Conservation (phyloP, 1,284 basidiomycete species). For the Bjerkandera adusta region DNA sequence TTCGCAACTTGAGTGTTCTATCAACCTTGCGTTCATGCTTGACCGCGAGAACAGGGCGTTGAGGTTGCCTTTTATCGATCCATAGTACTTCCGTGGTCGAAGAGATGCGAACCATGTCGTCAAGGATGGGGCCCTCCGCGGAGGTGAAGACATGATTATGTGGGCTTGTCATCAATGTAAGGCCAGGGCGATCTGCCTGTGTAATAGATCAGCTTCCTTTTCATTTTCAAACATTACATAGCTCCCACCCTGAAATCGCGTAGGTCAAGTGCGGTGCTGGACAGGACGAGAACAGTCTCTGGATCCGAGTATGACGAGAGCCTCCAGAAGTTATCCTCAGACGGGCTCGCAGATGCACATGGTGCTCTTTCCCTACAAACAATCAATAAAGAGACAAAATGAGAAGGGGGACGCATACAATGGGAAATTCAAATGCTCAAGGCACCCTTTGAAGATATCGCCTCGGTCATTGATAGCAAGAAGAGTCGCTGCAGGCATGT, state of each 20-base stretch:
- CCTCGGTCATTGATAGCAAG: conserved; percentile 47
- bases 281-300: conserved; percentile 32
- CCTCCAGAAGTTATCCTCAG: conserved; percentile 33
- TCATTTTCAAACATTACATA: too few species aligned
- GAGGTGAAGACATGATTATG: conserved; percentile 46
- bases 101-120: conserved; percentile 47
- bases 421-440: conserved; percentile 8
- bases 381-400: background rate
- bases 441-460: conserved; percentile 37
- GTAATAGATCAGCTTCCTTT: too few species aligned
- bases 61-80: conserved; percentile 59
- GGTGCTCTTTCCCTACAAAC: conserved; percentile 19
- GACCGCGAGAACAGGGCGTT: conserved; percentile 55
- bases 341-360: conserved; percentile 8
- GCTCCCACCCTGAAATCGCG: conserved; percentile 48
- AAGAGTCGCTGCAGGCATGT: conserved; percentile 11
- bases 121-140: conserved; percentile 40
- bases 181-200: too few species aligned
- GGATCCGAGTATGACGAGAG: conserved; percentile 21
- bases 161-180: conserved; percentile 30
- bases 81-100: conserved; percentile 64
- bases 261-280: conserved; percentile 31
- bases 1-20: conserved; percentile 46
- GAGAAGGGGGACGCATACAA: conserved; percentile 14
- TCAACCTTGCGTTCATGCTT: conserved; percentile 63